These are phyloP conservation scores for Beta macrorhiza DNA, from an alignment of 179 eudicot species.

Conservation along the genomic window DNA sequence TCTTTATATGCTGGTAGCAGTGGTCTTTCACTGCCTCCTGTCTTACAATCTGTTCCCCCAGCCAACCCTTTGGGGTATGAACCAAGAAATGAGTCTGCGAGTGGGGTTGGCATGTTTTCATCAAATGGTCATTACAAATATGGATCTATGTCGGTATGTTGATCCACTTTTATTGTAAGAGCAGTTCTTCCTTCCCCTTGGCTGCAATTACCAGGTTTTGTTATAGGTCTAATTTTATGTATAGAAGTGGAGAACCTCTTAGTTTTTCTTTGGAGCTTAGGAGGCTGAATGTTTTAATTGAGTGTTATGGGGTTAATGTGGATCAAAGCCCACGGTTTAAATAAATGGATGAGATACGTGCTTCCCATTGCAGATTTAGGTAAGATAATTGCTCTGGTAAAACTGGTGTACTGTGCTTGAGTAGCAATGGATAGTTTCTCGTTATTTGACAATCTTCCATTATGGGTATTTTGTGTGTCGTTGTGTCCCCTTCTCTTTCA, in stretches of 20 bases:
- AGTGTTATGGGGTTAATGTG: neutral
- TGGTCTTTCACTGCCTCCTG: conserved; percentile 57
- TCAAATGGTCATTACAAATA: conserved; percentile 58
- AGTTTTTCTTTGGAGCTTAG: neutral
- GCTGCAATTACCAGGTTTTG: neutral
- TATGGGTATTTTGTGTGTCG: neutral
- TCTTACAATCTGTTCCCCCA: conserved; percentile 49
- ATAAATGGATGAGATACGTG: neutral
- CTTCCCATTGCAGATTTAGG: neutral
- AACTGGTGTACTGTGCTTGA: neutral
- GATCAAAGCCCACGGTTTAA: neutral
- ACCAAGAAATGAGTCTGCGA: conserved; percentile 61
- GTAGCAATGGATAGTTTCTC: neutral
- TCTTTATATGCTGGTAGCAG: conserved; percentile 48
- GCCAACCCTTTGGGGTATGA: conserved; percentile 66
- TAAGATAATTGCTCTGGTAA: neutral
- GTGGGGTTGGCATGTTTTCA: conserved; percentile 52
- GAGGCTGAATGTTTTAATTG: neutral
- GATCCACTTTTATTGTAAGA: neutral
- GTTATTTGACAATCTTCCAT: neutral
- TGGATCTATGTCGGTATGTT: conserved; percentile 56
- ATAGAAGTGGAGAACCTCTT: neutral
- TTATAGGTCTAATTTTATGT: conserved; percentile 3
- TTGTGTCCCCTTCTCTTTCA: neutral
- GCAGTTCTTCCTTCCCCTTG: neutral